Conservation (phyloP, 192 early-diverging fungal species). For the Lunasporangiospora selenospora region DNA sequence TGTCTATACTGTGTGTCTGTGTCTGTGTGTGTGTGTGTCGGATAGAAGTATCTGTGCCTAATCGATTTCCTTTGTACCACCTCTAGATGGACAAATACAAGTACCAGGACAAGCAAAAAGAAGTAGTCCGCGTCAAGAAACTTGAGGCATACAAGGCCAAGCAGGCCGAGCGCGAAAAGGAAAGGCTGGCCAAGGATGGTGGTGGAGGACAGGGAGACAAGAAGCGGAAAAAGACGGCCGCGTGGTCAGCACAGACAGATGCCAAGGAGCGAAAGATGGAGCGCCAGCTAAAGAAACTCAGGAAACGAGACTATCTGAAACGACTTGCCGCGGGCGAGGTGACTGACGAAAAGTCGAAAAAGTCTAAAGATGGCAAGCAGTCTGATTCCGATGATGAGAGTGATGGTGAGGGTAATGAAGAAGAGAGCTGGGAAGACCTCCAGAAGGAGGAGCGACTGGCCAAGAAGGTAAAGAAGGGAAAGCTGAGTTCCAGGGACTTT, state of each 20-base stretch:
- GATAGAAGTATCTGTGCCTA: neutral
- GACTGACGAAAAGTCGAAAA: slow-evolving; percentile 13
- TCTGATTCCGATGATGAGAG: neutral
- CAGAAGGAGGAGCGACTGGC: slow-evolving; percentile 60
- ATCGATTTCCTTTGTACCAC: slow-evolving; percentile 10
- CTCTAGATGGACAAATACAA: slow-evolving; percentile 65
- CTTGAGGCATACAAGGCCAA: slow-evolving; percentile 48
- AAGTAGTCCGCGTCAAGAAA: slow-evolving; percentile 69
- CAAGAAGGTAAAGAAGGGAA: slow-evolving; percentile 67
- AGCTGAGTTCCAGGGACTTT: slow-evolving; percentile 53
- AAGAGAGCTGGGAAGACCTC: slow-evolving; percentile 70
- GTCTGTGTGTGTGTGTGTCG: neutral
- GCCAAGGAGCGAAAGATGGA: slow-evolving; percentile 69
- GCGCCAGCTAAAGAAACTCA: slow-evolving; percentile 72
- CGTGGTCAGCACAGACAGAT: slow-evolving; percentile 80
- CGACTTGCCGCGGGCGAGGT: slow-evolving; percentile 44
- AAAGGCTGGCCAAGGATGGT: slow-evolving; percentile 22
- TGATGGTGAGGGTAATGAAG: slow-evolving; percentile 43
- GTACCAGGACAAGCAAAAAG: slow-evolving; percentile 74
- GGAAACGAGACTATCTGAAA: slow-evolving; percentile 58
- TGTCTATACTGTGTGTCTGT: neutral
- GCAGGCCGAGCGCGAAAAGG: slow-evolving; percentile 38
- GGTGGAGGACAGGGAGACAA: slow-evolving; percentile 40
- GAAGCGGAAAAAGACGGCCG: slow-evolving; percentile 29
- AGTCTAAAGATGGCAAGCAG: slow-evolving; percentile 13